These are phyloP conservation scores for Peronospora farinosa DNA, from an alignment of 352 stramenopile species.

Conservation along the genomic window DNA sequence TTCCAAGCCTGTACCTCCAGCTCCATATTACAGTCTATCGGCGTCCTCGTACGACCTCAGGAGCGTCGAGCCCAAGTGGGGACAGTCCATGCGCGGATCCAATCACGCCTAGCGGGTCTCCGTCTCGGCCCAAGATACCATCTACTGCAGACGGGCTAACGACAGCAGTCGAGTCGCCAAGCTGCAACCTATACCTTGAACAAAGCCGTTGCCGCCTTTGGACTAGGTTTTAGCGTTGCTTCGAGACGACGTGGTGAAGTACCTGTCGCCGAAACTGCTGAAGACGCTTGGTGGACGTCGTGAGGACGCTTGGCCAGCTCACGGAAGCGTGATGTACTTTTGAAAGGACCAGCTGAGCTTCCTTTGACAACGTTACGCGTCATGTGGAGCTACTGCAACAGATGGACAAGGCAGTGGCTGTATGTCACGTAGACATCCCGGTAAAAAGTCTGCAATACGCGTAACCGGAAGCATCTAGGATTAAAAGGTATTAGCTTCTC, in stretches of 20 bases:
- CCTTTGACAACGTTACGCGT: constrained; percentile 45
- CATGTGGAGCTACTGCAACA: too few species aligned
- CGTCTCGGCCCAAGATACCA: constrained; percentile 47
- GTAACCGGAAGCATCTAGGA: background rate
- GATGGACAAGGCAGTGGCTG: too few species aligned
- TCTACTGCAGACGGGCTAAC: constrained; percentile 21
- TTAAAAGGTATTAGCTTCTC: background rate
- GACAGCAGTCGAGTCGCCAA: constrained; percentile 27
- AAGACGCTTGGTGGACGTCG: constrained; percentile 49
- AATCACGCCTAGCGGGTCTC: constrained; percentile 62
- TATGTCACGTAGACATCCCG: constrained; percentile 54
- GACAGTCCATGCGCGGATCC: constrained; percentile 54
- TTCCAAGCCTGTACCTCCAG: background rate
- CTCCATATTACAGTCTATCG: constrained; percentile 11
- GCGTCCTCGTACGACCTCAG: constrained; percentile 22
- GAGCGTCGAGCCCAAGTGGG: constrained; percentile 57
- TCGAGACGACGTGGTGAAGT: constrained; percentile 52
- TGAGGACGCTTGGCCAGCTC: constrained; percentile 62
- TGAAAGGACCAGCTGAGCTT: constrained; percentile 54
- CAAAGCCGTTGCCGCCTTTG: constrained; percentile 10
- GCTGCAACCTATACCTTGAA: constrained; percentile 52
- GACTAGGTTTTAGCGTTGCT: constrained; percentile 24
- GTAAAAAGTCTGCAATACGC: constrained; percentile 38
- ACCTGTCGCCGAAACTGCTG: constrained; percentile 48
- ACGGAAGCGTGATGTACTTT: constrained; percentile 53